Base-by-base conservation (phyloP, 768 basidiomycete genomes). In the Trametes coccinea region DNA sequence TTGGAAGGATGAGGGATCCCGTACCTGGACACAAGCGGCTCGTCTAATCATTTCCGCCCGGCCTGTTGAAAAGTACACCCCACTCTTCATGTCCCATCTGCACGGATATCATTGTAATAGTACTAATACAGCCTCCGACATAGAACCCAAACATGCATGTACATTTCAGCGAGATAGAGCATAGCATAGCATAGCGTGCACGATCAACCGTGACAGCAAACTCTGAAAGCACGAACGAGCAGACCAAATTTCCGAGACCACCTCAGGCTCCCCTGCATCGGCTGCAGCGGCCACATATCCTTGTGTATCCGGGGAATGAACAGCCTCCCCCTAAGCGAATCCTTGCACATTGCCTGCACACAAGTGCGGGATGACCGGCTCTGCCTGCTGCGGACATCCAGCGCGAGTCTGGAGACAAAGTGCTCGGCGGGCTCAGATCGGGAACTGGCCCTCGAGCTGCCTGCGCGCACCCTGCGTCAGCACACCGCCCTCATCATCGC, bases 261-360 rank as follows among this genome's bases (percentile, higher is more conserved):
- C 44, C 17, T 27, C 27, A 33, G 13, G 44, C 30, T 27, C 16
- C 22, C 22, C 22, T 22, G 22, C 22, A 22, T 22, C 22, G 22
- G 22, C 22, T 22, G 22, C 22, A 22, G 45, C 34, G 33, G 11
- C 27, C 50, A 29, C 61, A 46, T 10, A 17, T 53, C 51, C 45
- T 14, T 48, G 46, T 45, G 49, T 11, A 64, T 37, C 53, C 57
- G 22, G 11, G 53, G 60, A 10, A 56, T 34, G 53, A 60, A 59
- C 52, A 58, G 40, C 53, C 57, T 59, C 39, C 54, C 37, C 22
- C 49, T 43, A 16, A 43, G 55, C 52, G 48, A 55, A 56, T 74
- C 71, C 76, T 74, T 73, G 72, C 84, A 86, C 71, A 74, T 76
- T 74, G 77, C 80, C 85, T 87, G 74, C 85, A 88, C 84, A 88